Evolutionary conservation across 371 early-diverging fungal species (phyloP).

Genomic region (Haplosporangium sp.): DNA sequence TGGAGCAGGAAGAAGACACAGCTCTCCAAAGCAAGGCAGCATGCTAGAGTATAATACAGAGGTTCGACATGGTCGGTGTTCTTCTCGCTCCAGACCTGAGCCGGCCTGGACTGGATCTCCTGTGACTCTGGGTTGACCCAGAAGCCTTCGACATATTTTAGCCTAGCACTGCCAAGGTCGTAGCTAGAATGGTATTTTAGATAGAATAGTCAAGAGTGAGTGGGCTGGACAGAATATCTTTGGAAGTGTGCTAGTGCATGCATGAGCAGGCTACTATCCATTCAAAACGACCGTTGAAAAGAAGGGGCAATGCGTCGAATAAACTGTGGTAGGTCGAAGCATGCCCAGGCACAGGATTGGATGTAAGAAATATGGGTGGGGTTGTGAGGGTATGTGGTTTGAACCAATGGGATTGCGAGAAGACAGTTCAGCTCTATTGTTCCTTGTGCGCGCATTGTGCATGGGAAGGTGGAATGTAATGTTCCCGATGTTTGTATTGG

Average conservation of each 20-base stretch:
- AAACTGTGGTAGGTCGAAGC: too few relatives aligned
- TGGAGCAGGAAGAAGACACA: slow-evolving; percentile 30
- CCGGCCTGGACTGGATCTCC: slow-evolving; percentile 33
- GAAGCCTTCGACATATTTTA: slow-evolving; percentile 47
- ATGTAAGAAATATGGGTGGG: too few relatives aligned
- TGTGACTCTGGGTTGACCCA: slow-evolving; percentile 35
- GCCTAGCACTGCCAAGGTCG: slow-evolving; percentile 37
- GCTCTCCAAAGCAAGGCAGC: slow-evolving; percentile 31
- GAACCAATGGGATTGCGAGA: too few relatives aligned
- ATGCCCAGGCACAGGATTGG: too few relatives aligned
- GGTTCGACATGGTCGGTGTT: slow-evolving; percentile 36
- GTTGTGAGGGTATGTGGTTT: too few relatives aligned
- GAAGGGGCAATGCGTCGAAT: too few relatives aligned
- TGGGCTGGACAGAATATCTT: background rate
- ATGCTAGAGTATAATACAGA: slow-evolving; percentile 46
- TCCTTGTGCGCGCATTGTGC: too few relatives aligned
- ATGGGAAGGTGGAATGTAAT: too few relatives aligned
- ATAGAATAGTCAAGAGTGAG: slow-evolving; percentile 1
- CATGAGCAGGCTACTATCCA: too few relatives aligned
- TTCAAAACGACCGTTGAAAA: too few relatives aligned
- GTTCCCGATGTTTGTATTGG: background rate
- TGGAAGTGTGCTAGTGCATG: too few relatives aligned
- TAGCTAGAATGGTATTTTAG: slow-evolving; percentile 14
- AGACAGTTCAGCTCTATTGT: too few relatives aligned
- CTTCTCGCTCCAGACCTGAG: slow-evolving; percentile 18